Base-by-base conservation (phyloP, 108 stramenopile species). In the Nitzschia palea region DNA sequence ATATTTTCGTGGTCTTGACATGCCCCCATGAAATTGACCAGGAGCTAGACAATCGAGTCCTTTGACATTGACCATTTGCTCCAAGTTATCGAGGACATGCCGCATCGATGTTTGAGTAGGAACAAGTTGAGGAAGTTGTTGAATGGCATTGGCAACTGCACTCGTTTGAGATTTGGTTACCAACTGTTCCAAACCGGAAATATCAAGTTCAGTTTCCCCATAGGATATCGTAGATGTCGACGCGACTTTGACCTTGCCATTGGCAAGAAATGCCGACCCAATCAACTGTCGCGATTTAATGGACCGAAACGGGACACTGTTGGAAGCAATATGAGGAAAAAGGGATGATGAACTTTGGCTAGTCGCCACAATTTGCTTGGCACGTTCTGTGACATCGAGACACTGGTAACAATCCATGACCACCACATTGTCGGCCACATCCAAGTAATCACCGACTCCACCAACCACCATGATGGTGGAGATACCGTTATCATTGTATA, bases 361-460 rank as follows among this genome's bases (percentile, higher is more conserved):
- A 34, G 65, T 73, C 17, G 78, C 68, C 18, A 70, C 67, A 73
- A 96, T 95, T 47, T 80, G 81, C 52, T 95, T 91, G 2, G 96
- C 97, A 22, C 79, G 82, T 42, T 70, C 77, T 0, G 95, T 94
- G 2, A 85, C 95, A 70, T 97, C 95, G 25, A 70, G 65, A 60
- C 89, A 91, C 44, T 75, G 62, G 76, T 95, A 98, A 62, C 69
- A 81, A 59, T 97, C 94, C 91, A 98, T 94, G 72, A 95, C 78
- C 44, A 98, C 43, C 32, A 97, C 95, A 22, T 82, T 80, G 74
- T 97, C 93, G 22, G 92, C 95, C 17, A 97, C 93, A 72, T 91
- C 93, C 60, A 98, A 93, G 78, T 91, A 98, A 71, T 98, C 98
- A 6, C 98, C 98, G 44, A 82, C 79, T 17, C 96, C 96, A 25